Conservation (phyloP, 2,329 filamentous ascomycete genomes). For the Meredithiella fracta region DNA sequence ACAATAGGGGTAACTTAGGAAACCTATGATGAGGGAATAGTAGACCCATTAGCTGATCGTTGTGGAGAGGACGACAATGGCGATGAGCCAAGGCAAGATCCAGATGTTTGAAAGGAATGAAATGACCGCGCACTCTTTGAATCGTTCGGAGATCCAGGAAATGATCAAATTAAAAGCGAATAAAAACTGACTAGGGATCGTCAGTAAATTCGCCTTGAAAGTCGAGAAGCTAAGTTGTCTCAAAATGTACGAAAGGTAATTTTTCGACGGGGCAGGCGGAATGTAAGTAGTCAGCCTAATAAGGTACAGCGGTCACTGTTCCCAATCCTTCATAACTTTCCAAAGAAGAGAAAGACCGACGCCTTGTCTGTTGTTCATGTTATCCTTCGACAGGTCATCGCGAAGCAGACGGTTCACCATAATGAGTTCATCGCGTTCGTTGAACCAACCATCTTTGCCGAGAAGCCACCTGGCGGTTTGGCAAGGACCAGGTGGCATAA, state of each 20-base stretch:
- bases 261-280: constrained; percentile 25
- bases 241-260: constrained; percentile 31
- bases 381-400: constrained; percentile 44
- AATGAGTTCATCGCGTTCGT: constrained; percentile 42
- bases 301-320: constrained; percentile 42
- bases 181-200: constrained; percentile 29
- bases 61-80: constrained; percentile 25
- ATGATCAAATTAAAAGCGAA: constrained; percentile 31
- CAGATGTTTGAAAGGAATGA: constrained; percentile 32
- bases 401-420: constrained; percentile 43
- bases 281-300: constrained; percentile 34
- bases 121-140: constrained; percentile 29
- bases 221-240: constrained; percentile 27
- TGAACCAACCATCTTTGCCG: constrained; percentile 45
- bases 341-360: constrained; percentile 31
- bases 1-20: constrained; percentile 33
- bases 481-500: constrained; percentile 30
- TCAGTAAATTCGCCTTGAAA: constrained; percentile 30
- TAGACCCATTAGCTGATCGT: constrained; percentile 26
- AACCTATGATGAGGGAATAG: constrained; percentile 23
- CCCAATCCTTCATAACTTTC: constrained; percentile 39
- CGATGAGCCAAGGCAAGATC: constrained; percentile 32
- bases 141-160: constrained; percentile 28
- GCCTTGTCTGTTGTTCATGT: constrained; percentile 40
- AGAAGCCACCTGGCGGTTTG: constrained; percentile 40